These are phyloP conservation scores for Salmacisia buchloeana DNA, from an alignment of 1,284 basidiomycete species.

Conservation along the genomic window DNA sequence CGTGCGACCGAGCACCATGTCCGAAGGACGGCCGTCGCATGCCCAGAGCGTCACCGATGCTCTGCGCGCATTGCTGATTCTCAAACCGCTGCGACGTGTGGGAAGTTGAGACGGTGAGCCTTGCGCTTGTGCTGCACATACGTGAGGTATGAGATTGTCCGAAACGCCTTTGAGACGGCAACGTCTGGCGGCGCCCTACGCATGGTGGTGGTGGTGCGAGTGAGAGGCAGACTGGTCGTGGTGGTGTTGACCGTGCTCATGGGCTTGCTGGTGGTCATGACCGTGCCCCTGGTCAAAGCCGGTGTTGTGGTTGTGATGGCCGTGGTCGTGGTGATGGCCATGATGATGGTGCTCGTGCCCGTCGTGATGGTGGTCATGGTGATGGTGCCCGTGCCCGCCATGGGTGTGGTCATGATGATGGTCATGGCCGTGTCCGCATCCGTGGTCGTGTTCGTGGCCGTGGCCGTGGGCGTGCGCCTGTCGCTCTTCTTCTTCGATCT, in stretches of 20 bases:
- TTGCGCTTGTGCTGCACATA: no score
- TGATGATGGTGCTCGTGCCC: slow-evolving; percentile 21
- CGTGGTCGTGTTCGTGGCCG: slow-evolving; percentile 12
- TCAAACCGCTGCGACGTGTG: no score
- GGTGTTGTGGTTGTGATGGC: slow-evolving; percentile 16
- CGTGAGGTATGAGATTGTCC: no score
- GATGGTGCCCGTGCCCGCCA: background rate
- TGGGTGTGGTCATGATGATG: slow-evolving; percentile 17
- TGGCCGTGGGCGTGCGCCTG: slow-evolving; percentile 13
- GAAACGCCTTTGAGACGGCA: no score
- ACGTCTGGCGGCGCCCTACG: no score
- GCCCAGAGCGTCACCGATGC: no score
- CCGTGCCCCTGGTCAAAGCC: slow-evolving; percentile 20
- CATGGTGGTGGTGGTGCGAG: slow-evolving; percentile 14
- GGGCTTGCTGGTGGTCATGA: slow-evolving; percentile 8
- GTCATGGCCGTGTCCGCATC: slow-evolving; percentile 20
- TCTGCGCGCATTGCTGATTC: no score
- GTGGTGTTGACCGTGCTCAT: slow-evolving; percentile 14
- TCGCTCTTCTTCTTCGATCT: slow-evolving; percentile 9
- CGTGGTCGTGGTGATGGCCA: slow-evolving; percentile 9
- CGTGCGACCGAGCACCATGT: no score
- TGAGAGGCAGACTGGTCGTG: background rate
- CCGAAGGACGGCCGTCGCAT: no score
- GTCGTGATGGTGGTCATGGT: slow-evolving; percentile 13
- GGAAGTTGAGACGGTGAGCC: no score